These are phyloP conservation scores for Epicoccum nigrum DNA, from an alignment of 2,329 filamentous ascomycete genomes.

Conservation along the genomic window DNA sequence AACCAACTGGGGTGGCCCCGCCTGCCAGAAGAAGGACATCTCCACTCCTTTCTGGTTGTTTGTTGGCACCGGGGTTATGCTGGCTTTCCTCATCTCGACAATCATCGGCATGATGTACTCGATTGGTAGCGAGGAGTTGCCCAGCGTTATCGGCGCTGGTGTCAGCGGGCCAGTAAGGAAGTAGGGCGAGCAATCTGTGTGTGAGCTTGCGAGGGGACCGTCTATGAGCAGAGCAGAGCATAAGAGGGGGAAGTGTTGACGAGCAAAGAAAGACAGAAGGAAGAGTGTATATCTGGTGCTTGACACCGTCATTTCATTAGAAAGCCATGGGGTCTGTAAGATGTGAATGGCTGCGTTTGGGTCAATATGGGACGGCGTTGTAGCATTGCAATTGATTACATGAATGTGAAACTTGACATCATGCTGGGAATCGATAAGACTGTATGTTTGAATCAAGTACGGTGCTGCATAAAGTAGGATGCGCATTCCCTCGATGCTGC, in stretches of 20 bases:
- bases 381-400: conserved; percentile 40
- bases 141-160: conserved; percentile 94
- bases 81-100: conserved; percentile 71
- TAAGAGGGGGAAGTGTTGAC: not conserved
- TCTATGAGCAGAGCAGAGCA: not conserved
- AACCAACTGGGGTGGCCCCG: conserved; percentile 80
- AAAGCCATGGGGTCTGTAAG: conserved; percentile 29
- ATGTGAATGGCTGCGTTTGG: conserved; percentile 28
- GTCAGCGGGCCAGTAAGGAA: conserved; percentile 69
- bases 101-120: conserved; percentile 79
- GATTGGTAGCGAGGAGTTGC: conserved; percentile 85
- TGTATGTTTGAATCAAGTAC: not conserved
- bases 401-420: conserved; percentile 4
- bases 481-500: conserved; percentile 22
- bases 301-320: conserved; percentile 22
- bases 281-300: conserved; percentile 42
- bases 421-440: not conserved
- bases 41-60: conserved; percentile 90
- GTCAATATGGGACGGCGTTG: conserved; percentile 39
- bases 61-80: conserved; percentile 71
- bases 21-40: conserved; percentile 91
- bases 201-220: not conserved
- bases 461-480: conserved; percentile 3
- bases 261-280: not conserved
- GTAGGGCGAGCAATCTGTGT: conserved; percentile 39